Conservation (phyloP, 257 asterid species). For the Ocimum tenuiflorum region DNA sequence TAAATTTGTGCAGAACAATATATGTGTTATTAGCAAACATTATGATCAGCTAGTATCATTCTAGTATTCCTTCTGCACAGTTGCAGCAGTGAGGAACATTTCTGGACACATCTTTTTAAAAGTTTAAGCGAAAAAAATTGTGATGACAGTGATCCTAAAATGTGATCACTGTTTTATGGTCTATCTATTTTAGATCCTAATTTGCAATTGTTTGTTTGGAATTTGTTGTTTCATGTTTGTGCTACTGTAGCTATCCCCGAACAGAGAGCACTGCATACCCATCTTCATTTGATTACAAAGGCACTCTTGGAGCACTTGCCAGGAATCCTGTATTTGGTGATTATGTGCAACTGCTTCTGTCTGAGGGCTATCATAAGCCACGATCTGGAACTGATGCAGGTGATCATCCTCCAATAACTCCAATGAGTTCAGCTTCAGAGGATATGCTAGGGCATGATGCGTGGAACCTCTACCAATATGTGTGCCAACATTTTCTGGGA, state of each 20-base stretch:
- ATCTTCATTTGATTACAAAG: slow-evolving; percentile 76
- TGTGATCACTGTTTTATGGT: background rate
- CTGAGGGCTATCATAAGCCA: slow-evolving; percentile 59
- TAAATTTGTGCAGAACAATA: background rate
- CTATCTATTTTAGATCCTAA: slow-evolving; percentile 8
- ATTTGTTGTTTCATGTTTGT: background rate
- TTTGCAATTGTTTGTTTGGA: slow-evolving; percentile 2
- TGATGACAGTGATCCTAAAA: background rate
- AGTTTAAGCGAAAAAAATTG: background rate
- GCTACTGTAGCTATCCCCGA: slow-evolving; percentile 66
- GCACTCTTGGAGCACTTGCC: slow-evolving; percentile 57
- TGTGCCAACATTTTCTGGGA: slow-evolving; percentile 87
- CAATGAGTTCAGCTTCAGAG: slow-evolving; percentile 77
- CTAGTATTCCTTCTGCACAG: background rate
- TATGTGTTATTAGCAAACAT: background rate
- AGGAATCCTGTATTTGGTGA: slow-evolving; percentile 55
- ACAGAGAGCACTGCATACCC: slow-evolving; percentile 95
- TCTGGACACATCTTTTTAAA: background rate
- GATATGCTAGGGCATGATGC: slow-evolving; percentile 71
- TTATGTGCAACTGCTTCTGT: slow-evolving; percentile 52
- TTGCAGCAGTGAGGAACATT: background rate
- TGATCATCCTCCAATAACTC: slow-evolving; percentile 96
- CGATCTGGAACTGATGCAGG: slow-evolving; percentile 82
- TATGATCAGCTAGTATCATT: background rate
- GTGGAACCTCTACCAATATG: slow-evolving; percentile 75